A percentile compares a stretch with the other conserved stretches of the same genome.
Evolutionary conservation across 2,329 filamentous ascomycete genomes (phyloP).

Genomic region (Fusarium neocosmosporiellum): DNA sequence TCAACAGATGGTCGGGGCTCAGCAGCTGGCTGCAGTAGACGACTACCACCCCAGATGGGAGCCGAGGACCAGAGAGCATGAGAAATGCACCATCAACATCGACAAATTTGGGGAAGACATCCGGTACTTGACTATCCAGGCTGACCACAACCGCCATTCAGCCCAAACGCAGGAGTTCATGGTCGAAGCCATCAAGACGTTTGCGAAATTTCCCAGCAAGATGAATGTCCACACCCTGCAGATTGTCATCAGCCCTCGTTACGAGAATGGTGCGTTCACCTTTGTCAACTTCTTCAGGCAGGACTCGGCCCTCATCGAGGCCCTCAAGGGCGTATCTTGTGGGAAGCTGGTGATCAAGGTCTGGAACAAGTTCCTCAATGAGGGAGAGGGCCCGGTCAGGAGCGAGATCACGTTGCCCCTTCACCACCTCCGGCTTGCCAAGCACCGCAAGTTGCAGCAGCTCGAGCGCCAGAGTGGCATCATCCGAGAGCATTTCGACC

Average conservation of each 20-base stretch:
- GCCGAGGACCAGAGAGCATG: conserved; percentile 1
- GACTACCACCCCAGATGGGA: conserved; percentile 11
- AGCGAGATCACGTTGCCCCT: conserved; percentile 17
- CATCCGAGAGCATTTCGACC: conserved; percentile 6
- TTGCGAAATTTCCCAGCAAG: conserved; percentile 37
- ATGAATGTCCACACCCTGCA: conserved; percentile 55
- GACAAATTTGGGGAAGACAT: conserved; percentile 53
- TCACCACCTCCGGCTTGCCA: conserved; percentile 27
- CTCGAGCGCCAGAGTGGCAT: background rate
- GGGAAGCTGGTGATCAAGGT: conserved; percentile 52
- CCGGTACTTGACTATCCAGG: conserved; percentile 55
- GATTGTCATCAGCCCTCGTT: conserved; percentile 53
- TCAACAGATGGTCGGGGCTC: conserved; percentile 28
- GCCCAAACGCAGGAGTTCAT: conserved; percentile 45
- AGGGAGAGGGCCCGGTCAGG: background rate
- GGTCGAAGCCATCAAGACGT: conserved; percentile 52
- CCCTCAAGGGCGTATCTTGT: conserved; percentile 49
- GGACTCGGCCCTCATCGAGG: conserved; percentile 43
- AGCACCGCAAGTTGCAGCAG: conserved; percentile 6
- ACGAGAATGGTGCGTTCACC: conserved; percentile 40
- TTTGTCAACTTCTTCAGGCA: conserved; percentile 52
- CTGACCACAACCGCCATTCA: conserved; percentile 54
- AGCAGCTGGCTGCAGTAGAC: conserved; percentile 28
- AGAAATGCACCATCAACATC: conserved; percentile 45
- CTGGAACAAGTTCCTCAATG: conserved; percentile 38